Base-by-base conservation (phyloP, 768 basidiomycete species). In the Russula emetica region DNA sequence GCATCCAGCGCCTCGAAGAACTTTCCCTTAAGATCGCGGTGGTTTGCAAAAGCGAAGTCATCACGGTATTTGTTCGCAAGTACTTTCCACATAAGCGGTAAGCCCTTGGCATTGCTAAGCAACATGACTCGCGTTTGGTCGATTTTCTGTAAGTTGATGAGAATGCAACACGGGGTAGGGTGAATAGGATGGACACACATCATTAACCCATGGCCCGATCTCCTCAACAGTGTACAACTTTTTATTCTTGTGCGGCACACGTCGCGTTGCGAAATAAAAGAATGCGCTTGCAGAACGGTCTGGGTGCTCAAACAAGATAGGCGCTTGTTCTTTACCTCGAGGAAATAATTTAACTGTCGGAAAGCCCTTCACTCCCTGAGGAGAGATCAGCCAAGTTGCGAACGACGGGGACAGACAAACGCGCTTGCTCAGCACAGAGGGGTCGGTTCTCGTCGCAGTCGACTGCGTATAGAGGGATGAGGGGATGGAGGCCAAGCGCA, bases 301-400 rank as follows among this genome's bases (percentile, higher is more conserved):
- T 22, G 79, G 78, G 14, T 78, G 76, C 0, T 91, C 83, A 71
- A 88, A 96, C 22, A 80, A 76, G 66, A 88, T 80, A 1, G 90
- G 80, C 1, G 82, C 78, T 3, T 83, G 72, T 58, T 83, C 78
- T 10, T 77, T 79, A 9, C 94, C 94, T 47, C 88, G 82, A 13
- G 94, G 92, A 77, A 88, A 98, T 2, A 90, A 75, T 84, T 98
- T 98, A 73, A 98, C 79, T 3, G 94, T 97, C 2, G 94, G 94
- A 82, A 94, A 98, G 2, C 94, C 94, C 75, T 94, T 80, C 24
- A 97, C 83, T 16, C 85, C 85, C 82, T 86, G 66, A 14, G 30
- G 42, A 44, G 26, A 58, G 24, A 54, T 24, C 42, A 36, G 50
- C 53, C 16, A 14, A 64, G 32, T 47, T 42, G 11, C 26, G 14